Evolutionary conservation across 2,329 filamentous ascomycete genomes (phyloP), one percentile per base, ranked within the genome.

Genomic region (Paecilomyces variotii): DNA sequence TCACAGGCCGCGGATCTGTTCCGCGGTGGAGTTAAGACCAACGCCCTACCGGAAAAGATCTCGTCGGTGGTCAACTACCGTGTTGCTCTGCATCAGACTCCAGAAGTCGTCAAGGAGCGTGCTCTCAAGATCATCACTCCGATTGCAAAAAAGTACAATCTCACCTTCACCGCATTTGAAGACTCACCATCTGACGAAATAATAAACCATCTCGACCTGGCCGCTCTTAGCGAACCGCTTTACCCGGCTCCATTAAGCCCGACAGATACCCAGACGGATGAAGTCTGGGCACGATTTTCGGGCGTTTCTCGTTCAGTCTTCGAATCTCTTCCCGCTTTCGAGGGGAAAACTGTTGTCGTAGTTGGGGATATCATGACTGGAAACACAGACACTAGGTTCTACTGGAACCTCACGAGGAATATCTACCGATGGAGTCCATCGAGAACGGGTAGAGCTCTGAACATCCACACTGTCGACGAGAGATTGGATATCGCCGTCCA

Each of bases 1-100:
- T 82, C 80, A 0, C 82, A 84, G 69, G 80, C 82, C 0, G 78
- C 81, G 0, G 82, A 84, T 64, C 70, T 82, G 34, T 78, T 84
- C 64, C 68, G 70, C 34, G 82, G 82, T 26, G 82, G 82, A 9
- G 78, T 83, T 51, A 85, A 85, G 66, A 79, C 81, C 62, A 85
- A 85, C 59, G 82, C 82, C 2, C 75, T 85, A 45, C 82, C 82
- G 0, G 82, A 84, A 67, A 79, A 78, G 52, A 77, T 82, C 52
- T 77, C 72, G 2, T 76, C 80, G 0, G 75, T 78, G 0, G 76
- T 84, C 39, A 84, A 85, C 65, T 81, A 84, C 70, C 81, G 82
- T 5, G 77, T 84, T 49, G 82, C 81, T n/a, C 74, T 82, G 14
- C 81, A 82, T 60, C 77, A 83, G 62, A 77, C 76, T 1, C 77